These are phyloP conservation scores for Chrysoporthe puriensis DNA, from an alignment of 2,329 filamentous ascomycete species.

Conservation along the genomic window DNA sequence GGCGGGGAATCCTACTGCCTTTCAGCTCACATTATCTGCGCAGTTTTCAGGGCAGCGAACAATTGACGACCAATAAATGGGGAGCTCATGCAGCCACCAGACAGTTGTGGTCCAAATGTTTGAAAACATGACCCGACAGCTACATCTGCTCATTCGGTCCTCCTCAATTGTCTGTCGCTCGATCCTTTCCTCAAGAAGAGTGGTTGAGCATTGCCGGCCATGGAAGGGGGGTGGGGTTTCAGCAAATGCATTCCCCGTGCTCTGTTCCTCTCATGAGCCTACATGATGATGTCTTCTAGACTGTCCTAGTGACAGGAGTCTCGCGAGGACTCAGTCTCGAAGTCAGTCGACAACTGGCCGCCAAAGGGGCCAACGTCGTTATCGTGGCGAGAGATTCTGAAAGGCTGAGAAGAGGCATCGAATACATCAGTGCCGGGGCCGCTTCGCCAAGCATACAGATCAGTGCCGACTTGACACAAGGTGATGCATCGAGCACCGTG, in stretches of 20 bases:
- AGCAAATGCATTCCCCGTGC: conserved; percentile 18
- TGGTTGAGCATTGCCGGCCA: not conserved
- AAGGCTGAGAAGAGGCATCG: conserved; percentile 74
- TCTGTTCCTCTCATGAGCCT: conserved; percentile 2
- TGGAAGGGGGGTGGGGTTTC: not conserved
- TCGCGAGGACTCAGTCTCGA: conserved; percentile 91
- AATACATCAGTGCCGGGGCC: conserved; percentile 8
- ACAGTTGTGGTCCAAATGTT: no score
- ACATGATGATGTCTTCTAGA: conserved; percentile 55
- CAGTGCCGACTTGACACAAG: conserved; percentile 64
- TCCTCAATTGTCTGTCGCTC: not conserved
- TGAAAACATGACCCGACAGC: not conserved
- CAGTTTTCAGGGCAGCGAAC: not conserved
- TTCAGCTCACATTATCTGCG: not conserved
- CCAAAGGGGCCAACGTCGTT: conserved; percentile 84
- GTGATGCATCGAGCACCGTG: conserved; percentile 60
- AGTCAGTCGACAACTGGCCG: conserved; percentile 72
- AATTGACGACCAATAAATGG: not conserved
- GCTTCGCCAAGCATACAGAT: conserved; percentile 55
- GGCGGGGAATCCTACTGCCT: not conserved
- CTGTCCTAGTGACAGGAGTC: conserved; percentile 84
- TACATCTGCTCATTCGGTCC: not conserved
- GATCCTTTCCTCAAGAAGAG: not conserved
- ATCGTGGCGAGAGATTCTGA: conserved; percentile 77
- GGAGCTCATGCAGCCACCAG: not conserved